A percentile compares a stretch with the other conserved stretches of the same genome.
These are phyloP conservation scores for Ophiostoma novo-ulmi DNA, from an alignment of 2,329 filamentous ascomycete species.

Conservation along the genomic window DNA sequence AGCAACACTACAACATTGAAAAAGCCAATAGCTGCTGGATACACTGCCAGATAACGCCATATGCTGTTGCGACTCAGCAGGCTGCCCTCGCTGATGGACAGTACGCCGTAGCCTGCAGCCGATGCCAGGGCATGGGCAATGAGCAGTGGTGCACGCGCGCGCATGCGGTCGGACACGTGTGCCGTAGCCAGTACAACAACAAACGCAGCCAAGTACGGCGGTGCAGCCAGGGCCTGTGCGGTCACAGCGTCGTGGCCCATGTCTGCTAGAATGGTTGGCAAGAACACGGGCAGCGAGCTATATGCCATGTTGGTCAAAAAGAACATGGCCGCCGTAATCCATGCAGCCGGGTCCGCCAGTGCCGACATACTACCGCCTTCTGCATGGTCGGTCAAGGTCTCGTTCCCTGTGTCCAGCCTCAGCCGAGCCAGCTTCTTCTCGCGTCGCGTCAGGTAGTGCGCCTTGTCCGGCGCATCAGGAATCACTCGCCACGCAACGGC, in stretches of 20 bases:
- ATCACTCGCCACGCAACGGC: slow-evolving; percentile 69
- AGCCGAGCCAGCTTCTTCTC: slow-evolving; percentile 66
- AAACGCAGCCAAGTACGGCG: slow-evolving; percentile 71
- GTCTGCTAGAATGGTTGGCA: slow-evolving; percentile 71
- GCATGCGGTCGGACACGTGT: slow-evolving; percentile 62
- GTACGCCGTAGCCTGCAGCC: slow-evolving; percentile 50
- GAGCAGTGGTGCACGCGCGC: slow-evolving; percentile 60
- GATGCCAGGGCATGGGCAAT: slow-evolving; percentile 66
- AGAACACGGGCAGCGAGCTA: slow-evolving; percentile 78
- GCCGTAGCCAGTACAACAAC: slow-evolving; percentile 65
- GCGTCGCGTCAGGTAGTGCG: slow-evolving; percentile 56
- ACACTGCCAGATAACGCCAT: slow-evolving; percentile 68
- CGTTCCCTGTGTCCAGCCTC: slow-evolving; percentile 53
- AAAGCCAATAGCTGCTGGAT: slow-evolving; percentile 73
- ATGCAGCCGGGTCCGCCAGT: slow-evolving; percentile 60
- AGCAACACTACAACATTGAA: slow-evolving; percentile 79
- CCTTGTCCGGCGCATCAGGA: slow-evolving; percentile 68
- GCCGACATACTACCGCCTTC: not conserved
- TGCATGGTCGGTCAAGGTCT: slow-evolving; percentile 27
- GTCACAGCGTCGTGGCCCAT: slow-evolving; percentile 66
- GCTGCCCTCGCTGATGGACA: slow-evolving; percentile 51
- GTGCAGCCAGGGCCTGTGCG: slow-evolving; percentile 73
- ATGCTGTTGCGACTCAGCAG: slow-evolving; percentile 36
- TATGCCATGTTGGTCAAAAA: slow-evolving; percentile 86
- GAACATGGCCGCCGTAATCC: slow-evolving; percentile 75